Percentiles rank a stretch among this genome's conserved stretches.
Evolutionary conservation across 768 basidiomycete genomes (phyloP).

Genomic region (Cyclocybe aegerita): DNA sequence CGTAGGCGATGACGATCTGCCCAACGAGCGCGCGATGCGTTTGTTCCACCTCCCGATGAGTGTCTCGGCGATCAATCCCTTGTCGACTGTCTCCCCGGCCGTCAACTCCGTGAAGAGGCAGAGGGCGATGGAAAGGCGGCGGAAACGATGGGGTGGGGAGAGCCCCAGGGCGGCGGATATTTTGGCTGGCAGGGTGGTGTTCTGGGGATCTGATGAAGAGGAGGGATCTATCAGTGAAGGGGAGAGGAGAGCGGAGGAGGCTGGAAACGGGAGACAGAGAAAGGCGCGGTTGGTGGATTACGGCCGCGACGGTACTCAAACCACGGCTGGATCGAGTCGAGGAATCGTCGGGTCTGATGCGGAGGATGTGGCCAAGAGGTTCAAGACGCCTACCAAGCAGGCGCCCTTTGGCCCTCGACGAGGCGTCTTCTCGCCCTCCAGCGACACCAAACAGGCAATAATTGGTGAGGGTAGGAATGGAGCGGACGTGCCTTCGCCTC

Average conservation of each 20-base stretch:
- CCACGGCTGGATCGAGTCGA: too few relatives aligned
- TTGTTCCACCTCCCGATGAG: conserved; percentile 66
- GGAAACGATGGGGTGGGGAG: conserved; percentile 3
- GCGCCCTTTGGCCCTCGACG: conserved; percentile 32
- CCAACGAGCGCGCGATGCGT: conserved; percentile 74
- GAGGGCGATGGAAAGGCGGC: conserved; percentile 1
- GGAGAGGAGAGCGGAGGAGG: neutral
- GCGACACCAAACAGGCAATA: conserved; percentile 38
- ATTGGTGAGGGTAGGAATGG: conserved; percentile 44
- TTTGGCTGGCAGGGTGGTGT: conserved; percentile 53
- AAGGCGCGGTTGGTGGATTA: neutral
- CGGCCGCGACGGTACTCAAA: too few relatives aligned
- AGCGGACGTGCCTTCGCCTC: conserved; percentile 45
- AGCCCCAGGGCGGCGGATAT: conserved; percentile 66
- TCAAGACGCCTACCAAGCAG: conserved; percentile 5
- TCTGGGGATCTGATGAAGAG: conserved; percentile 49
- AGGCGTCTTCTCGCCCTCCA: conserved; percentile 39
- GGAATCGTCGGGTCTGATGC: neutral
- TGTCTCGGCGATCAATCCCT: conserved; percentile 68
- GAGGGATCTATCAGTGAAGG: conserved; percentile 27
- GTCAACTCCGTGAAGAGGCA: conserved; percentile 37
- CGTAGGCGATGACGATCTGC: conserved; percentile 70
- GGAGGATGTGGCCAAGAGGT: conserved; percentile 2
- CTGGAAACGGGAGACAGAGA: neutral
- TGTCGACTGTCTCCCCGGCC: conserved; percentile 68